Evolutionary conservation across 345 rosid species (phyloP).

Genomic region (Raphanus raphanistrum): DNA sequence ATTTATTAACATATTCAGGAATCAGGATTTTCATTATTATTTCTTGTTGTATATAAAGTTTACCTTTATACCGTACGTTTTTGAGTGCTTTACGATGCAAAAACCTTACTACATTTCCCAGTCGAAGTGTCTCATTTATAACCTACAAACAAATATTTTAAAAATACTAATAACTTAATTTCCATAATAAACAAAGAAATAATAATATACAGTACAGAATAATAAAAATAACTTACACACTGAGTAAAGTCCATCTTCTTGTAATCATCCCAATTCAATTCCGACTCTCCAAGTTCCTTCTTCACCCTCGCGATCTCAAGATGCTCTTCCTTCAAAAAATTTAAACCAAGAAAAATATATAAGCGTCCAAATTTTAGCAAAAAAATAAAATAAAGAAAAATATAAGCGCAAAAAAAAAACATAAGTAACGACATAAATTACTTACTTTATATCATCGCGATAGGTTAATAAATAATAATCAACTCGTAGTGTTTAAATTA

Average conservation of each 20-base stretch:
- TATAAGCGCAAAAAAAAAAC: background rate
- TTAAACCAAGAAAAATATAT: background rate
- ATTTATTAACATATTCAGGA: background rate
- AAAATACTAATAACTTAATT: background rate
- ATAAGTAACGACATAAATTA: background rate
- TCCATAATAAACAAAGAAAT: background rate
- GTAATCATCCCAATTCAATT: constrained; percentile 90
- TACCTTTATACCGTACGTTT: constrained; percentile 82
- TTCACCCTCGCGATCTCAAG: constrained; percentile 59
- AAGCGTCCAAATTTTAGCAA: too few species aligned
- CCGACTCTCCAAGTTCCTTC: constrained; percentile 54
- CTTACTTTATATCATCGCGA: background rate
- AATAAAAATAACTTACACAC: constrained; percentile 55
- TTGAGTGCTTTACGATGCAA: constrained; percentile 88
- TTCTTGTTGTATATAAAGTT: background rate
- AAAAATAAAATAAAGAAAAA: too few species aligned
- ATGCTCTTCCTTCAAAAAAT: constrained; percentile 72
- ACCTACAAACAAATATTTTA: constrained; percentile 48
- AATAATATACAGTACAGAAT: background rate
- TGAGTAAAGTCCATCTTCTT: constrained; percentile 97
- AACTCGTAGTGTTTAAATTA: background rate
- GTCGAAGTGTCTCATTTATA: constrained; percentile 86
- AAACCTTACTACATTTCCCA: constrained; percentile 95
- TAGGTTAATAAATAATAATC: background rate
- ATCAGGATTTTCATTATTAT: background rate